Conservation (phyloP, 1,284 basidiomycete species). For the Caloboletus firmus region DNA sequence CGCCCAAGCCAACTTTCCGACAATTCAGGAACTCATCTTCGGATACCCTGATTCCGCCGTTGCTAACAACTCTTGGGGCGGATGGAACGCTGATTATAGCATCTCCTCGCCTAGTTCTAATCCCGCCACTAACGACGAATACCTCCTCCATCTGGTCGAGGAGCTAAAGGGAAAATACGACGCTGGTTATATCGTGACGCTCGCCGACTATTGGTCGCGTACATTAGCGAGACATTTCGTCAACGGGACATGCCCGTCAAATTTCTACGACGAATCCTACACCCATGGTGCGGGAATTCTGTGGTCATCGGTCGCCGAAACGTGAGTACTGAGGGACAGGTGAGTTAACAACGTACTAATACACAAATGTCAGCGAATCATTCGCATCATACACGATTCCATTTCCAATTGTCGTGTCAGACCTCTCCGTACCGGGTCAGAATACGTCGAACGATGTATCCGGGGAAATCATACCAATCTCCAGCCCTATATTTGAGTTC, state of each 20-base stretch:
- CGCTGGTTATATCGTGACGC: constrained; percentile 35
- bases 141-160: constrained; percentile 22
- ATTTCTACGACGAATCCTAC: constrained; percentile 34
- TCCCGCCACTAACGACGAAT: constrained; percentile 18
- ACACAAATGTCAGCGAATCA: constrained; percentile 22
- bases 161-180: constrained; percentile 37
- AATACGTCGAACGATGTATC: constrained; percentile 25
- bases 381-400: constrained; percentile 37
- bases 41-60: constrained; percentile 27
- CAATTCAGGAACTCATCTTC: constrained; percentile 39
- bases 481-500: constrained; percentile 45
- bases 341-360: constrained; percentile 1
- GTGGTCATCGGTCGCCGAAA: constrained; percentile 37
- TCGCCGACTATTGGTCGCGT: constrained; percentile 38
- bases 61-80: constrained; percentile 28
- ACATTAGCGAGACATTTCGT: constrained; percentile 40
- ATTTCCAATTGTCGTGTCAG: constrained; percentile 40
- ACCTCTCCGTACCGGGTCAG: constrained; percentile 29
- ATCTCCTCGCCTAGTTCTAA: constrained; percentile 24
- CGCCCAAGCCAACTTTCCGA: constrained; percentile 42
- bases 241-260: constrained; percentile 38
- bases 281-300: constrained; percentile 38
- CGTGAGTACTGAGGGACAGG: constrained; percentile 23
- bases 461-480: constrained; percentile 34
- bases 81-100: constrained; percentile 38